Evolutionary conservation across 148 eudicot species (phyloP).

Genomic region (Chenopodium formosanum): DNA sequence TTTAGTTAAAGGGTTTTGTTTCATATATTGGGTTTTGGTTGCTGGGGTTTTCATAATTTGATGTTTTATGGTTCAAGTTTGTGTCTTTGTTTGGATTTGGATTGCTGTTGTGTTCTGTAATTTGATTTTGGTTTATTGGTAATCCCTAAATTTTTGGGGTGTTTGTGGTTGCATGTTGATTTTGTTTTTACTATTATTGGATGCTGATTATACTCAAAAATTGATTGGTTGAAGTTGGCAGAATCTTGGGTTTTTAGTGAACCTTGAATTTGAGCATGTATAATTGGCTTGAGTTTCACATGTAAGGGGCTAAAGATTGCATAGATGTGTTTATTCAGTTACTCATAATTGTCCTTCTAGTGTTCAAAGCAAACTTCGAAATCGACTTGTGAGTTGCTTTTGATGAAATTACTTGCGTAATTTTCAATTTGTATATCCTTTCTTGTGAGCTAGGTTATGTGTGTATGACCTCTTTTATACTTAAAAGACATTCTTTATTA

Average conservation of each 20-base stretch:
- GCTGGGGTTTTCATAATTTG: constrained; percentile 8
- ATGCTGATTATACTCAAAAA: background rate
- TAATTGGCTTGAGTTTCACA: background rate
- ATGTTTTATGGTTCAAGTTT: background rate
- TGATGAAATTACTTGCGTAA: constrained; percentile 1
- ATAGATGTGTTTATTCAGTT: background rate
- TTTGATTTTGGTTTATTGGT: constrained; percentile 2
- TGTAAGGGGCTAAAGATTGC: background rate
- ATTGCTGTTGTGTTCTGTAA: background rate
- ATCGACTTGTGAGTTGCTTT: background rate
- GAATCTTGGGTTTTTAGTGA: background rate
- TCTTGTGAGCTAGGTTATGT: background rate
- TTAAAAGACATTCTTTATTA: too few relatives aligned
- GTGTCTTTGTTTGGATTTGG: constrained; percentile 1
- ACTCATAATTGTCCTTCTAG: background rate
- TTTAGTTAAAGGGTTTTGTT: background rate
- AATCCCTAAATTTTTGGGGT: background rate
- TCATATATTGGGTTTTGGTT: constrained; percentile 12
- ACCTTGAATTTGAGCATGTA: background rate
- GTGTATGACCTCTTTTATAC: background rate
- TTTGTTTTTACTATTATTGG: background rate
- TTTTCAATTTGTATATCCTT: background rate
- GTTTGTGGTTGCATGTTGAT: background rate
- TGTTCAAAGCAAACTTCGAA: background rate
- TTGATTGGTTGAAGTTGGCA: background rate